Evolutionary conservation across 306 rosid species (phyloP).

Genomic region (Quercus cerris): DNA sequence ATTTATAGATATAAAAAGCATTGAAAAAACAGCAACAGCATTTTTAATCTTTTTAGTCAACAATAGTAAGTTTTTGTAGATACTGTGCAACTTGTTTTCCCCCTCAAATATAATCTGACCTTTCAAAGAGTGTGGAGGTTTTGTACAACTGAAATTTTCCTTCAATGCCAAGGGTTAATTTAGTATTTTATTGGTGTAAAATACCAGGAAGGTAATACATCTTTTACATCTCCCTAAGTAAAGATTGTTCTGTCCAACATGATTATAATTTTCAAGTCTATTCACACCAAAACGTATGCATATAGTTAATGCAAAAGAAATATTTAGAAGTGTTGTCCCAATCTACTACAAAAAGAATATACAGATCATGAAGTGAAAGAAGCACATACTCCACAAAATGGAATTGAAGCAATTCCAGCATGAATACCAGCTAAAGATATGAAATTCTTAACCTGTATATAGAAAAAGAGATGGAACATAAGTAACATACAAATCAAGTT

Average conservation of each 20-base stretch:
- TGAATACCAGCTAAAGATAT: conserved; percentile 74
- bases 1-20: background rate
- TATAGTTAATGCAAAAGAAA: background rate
- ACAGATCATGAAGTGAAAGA: conserved; percentile 11
- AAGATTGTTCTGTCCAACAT: background rate
- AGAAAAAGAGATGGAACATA: background rate
- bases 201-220: background rate
- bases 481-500: background rate
- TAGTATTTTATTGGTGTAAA: background rate
- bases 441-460: conserved; percentile 63
- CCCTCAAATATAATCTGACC: too few relatives aligned
- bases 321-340: too few relatives aligned
- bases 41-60: background rate
- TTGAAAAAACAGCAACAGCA: too few relatives aligned
- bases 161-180: background rate
- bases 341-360: background rate
- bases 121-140: background rate
- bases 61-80: background rate
- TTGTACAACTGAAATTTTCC: background rate
- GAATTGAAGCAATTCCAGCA: conserved; percentile 79
- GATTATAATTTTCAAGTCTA: background rate
- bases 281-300: background rate
- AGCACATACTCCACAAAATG: conserved; percentile 61
- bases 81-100: too few relatives aligned
- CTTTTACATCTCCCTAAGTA: background rate